Base-by-base conservation (phyloP, 2,329 filamentous ascomycete species). In the Arthrobotrys sphaeroides region DNA sequence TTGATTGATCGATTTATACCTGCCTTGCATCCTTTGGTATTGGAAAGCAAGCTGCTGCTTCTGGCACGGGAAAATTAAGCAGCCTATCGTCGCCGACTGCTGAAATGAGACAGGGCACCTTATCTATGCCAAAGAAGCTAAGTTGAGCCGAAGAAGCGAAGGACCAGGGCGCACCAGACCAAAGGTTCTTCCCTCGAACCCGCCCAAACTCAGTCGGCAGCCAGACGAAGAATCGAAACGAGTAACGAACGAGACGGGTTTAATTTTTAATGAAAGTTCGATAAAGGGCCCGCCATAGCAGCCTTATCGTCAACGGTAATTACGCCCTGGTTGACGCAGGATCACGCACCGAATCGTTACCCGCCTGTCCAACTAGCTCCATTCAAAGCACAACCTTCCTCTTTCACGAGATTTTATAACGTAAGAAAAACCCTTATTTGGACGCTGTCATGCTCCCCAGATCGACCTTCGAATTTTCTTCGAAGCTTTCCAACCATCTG, bases 381-480 rank as follows among this genome's bases (percentile, higher is more conserved):
- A 47, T 20, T 62, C 47, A 33, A 38, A 61, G 33, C 24, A 31
- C 45, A 13, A 74, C 70, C 66, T 74, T 66, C 70, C 70, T 57
- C 55, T 67, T 74, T 68, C 62, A 65, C 55, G 13, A 26, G 43
- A 66, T 67, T 74, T 42, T 20, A 74, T 74, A 74, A 74, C 70
- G 70, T 74, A 74, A 74, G 70, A 74, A 55, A 74, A 74, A 74
- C 51, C 55, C 62, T 74, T 74, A 74, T 74, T 74, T 68, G 70
- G 70, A 68, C 43, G 36, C 18, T 64, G 57, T 74, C 70, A 74
- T 73, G 70, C 53, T 68, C 55, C 61, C 61, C 70, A 62, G 40
- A 53, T 24, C 43, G 40, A 47, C 49, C n/a, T 38, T 74, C 42
- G 70, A 74, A 61, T 74, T 67, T 74, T 74, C 55, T 43, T 60